Conservation (phyloP, 441 rosid species). For the Melastoma candidum region DNA sequence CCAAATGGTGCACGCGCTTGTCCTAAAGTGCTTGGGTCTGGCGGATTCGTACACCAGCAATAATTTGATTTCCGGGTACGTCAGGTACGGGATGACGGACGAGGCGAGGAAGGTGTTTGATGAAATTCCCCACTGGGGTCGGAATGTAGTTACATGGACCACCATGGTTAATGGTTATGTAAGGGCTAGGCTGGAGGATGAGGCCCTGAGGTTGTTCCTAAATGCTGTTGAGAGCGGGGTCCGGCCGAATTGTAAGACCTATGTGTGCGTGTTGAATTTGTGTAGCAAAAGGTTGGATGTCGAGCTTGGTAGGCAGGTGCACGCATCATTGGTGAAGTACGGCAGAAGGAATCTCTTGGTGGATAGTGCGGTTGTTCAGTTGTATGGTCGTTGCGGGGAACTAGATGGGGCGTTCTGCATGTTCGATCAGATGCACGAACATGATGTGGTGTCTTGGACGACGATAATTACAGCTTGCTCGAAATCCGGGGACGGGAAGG, state of each 20-base stretch:
- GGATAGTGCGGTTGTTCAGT: conserved; percentile 57
- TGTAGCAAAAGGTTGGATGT: conserved; percentile 46
- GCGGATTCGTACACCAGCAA: conserved; percentile 39
- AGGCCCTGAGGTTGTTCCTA: conserved; percentile 40
- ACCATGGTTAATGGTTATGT: conserved; percentile 60
- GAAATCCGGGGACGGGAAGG: conserved; percentile 39
- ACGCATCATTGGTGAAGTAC: conserved; percentile 48
- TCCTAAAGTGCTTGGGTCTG: conserved; percentile 30
- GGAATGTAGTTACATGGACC: conserved; percentile 70
- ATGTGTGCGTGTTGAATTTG: conserved; percentile 54
- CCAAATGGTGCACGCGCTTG: conserved; percentile 37
- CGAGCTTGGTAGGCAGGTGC: conserved; percentile 61
- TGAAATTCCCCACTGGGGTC: conserved; percentile 30
- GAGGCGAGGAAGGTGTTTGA: conserved; percentile 14
- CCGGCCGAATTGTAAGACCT: conserved; percentile 39
- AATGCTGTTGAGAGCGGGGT: conserved; percentile 30
- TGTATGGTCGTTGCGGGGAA: conserved; percentile 56
- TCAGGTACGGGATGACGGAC: conserved; percentile 26
- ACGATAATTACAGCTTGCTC: conserved; percentile 73
- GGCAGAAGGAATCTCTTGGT: conserved; percentile 47
- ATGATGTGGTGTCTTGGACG: conserved; percentile 79
- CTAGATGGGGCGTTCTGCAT: conserved; percentile 32
- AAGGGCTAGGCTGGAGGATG: conserved; percentile 42
- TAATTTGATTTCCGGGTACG: conserved; percentile 45
- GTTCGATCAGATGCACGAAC: conserved; percentile 44